Percentiles rank a stretch among this genome's conserved stretches.
Evolutionary conservation across 2,329 filamentous ascomycete genomes (phyloP).

Genomic region (Dactylellina parvicollis): DNA sequence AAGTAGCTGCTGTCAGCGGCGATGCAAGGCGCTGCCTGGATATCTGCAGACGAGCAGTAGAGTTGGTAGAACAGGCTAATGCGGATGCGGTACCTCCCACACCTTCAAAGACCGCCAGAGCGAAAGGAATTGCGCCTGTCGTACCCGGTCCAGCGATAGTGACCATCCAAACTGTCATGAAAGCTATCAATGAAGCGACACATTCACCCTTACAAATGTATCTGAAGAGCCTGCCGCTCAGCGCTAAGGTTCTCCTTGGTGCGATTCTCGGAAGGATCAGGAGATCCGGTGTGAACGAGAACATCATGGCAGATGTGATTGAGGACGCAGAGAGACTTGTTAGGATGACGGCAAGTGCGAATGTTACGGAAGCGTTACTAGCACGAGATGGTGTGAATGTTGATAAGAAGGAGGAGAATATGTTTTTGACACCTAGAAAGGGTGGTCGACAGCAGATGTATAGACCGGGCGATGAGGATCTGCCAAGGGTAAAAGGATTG

Average conservation of each 20-base stretch:
- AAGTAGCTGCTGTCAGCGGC: constrained; percentile 94
- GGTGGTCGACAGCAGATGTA: constrained; percentile 58
- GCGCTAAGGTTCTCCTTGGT: constrained; percentile 84
- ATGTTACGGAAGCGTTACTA: constrained; percentile 72
- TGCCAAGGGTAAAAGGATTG: constrained; percentile 69
- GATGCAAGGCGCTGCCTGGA: constrained; percentile 92
- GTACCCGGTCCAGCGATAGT: constrained; percentile 69
- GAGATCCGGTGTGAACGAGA: constrained; percentile 85
- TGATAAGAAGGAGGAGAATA: constrained; percentile 57
- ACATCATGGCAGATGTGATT: constrained; percentile 85
- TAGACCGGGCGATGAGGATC: constrained; percentile 59
- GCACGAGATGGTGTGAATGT: constrained; percentile 59
- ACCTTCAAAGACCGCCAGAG: constrained; percentile 63
- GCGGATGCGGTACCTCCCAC: constrained; percentile 65
- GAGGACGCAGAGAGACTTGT: constrained; percentile 82
- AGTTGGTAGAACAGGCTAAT: constrained; percentile 77
- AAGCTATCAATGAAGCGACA: constrained; percentile 93
- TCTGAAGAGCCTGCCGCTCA: constrained; percentile 80
- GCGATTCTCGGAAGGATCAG: constrained; percentile 81
- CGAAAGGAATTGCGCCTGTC: constrained; percentile 54
- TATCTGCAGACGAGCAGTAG: constrained; percentile 93
- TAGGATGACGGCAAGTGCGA: constrained; percentile 69
- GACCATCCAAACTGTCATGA: constrained; percentile 91
- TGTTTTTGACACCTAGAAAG: constrained; percentile 59
- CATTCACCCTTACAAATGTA: constrained; percentile 91